These are phyloP conservation scores for Lagerstroemia speciosa DNA, from an alignment of 345 rosid species.

Conservation along the genomic window DNA sequence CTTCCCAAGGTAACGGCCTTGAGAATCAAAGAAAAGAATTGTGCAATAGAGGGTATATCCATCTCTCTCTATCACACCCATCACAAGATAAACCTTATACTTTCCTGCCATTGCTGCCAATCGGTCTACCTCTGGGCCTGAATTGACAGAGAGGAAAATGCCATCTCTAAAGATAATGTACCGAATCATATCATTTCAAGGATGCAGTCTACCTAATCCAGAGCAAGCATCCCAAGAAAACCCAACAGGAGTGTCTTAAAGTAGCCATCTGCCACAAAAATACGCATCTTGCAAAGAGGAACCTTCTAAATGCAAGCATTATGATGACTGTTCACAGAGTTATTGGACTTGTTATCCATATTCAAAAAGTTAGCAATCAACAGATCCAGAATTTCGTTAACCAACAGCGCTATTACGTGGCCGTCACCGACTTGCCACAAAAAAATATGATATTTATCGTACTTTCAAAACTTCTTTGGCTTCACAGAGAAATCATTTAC, in stretches of 20 bases:
- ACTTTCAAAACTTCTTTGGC: neutral
- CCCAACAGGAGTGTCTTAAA: too few relatives aligned
- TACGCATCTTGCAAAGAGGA: neutral
- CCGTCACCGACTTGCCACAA: neutral
- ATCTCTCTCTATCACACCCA: conserved; percentile 94
- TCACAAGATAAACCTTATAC: conserved; percentile 70
- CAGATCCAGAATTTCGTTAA: neutral
- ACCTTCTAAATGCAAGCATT: neutral
- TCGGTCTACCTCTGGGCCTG: conserved; percentile 79
- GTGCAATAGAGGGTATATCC: conserved; percentile 85
- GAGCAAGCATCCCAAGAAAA: too few relatives aligned
- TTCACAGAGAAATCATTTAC: too few relatives aligned
- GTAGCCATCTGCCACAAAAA: neutral
- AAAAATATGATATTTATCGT: neutral
- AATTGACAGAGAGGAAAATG: neutral
- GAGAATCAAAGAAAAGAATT: conserved; percentile 68
- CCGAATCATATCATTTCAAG: too few relatives aligned
- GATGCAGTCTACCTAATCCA: too few relatives aligned
- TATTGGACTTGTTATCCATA: neutral
- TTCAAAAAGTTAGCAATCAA: neutral
- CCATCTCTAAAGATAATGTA: neutral
- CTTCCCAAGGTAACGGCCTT: conserved; percentile 77
- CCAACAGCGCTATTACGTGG: neutral
- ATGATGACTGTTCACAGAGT: neutral
- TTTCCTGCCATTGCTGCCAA: conserved; percentile 84